Conservation (phyloP, 2,329 filamentous ascomycete species). For the Periconia digitata region DNA sequence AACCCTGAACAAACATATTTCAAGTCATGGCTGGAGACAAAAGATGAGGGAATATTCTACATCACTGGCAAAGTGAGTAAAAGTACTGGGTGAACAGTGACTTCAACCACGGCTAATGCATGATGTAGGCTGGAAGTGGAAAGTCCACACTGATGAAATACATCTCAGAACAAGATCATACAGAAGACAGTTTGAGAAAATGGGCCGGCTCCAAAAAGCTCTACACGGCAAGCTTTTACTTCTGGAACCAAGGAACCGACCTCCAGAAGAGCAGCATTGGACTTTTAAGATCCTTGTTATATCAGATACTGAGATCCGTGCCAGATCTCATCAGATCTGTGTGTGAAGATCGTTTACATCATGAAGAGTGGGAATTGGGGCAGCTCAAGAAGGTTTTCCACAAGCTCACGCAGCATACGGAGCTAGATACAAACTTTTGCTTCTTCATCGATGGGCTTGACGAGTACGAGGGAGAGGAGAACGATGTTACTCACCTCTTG, state of each 20-base stretch:
- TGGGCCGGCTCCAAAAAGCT: conserved; percentile 11
- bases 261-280: conserved; percentile 11
- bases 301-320: conserved; percentile 3
- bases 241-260: conserved; percentile 38
- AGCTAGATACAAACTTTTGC: conserved; percentile 12
- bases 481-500: conserved; percentile 11
- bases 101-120: background rate
- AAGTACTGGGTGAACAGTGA: background rate
- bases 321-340: conserved; percentile 9
- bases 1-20: conserved; percentile 8
- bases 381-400: conserved; percentile 8
- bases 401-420: background rate
- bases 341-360: background rate
- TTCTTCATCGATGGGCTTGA: conserved; percentile 18
- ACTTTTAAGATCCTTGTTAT: conserved; percentile 13
- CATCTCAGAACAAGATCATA: conserved; percentile 1
- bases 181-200: conserved; percentile 1
- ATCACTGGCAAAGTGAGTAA: conserved; percentile 14
- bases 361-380: conserved; percentile 12
- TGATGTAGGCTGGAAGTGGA: conserved; percentile 44
- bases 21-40: conserved; percentile 10
- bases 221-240: conserved; percentile 42
- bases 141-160: conserved; percentile 49
- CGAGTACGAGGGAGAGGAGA: conserved; percentile 11
- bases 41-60: conserved; percentile 8